Conservation (phyloP, 148 eudicot genomes). For the Amaranthus hypochondriacus region DNA sequence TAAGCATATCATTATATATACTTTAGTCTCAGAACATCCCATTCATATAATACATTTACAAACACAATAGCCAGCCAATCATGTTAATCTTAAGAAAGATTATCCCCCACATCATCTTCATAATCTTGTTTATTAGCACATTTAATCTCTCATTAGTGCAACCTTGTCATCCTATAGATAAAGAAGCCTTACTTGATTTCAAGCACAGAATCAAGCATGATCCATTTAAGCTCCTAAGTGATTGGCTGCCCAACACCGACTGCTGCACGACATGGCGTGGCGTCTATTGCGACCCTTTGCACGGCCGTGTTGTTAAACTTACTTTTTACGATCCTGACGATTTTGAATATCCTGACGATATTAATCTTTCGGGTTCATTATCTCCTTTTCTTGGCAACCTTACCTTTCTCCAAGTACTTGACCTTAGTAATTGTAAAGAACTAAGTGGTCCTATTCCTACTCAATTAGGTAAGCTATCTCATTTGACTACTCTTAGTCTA, state of each 20-base stretch:
- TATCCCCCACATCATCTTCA: too few relatives aligned
- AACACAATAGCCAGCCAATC: too few relatives aligned
- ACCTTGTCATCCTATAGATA: too few relatives aligned
- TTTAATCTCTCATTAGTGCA: too few relatives aligned
- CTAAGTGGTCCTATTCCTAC: slow-evolving; percentile 54
- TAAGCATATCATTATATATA: too few relatives aligned
- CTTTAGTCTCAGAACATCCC: too few relatives aligned
- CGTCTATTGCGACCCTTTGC: slow-evolving; percentile 42
- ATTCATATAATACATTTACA: too few relatives aligned
- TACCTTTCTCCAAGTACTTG: slow-evolving; percentile 38
- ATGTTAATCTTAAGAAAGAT: too few relatives aligned
- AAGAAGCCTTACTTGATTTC: slow-evolving; percentile 4
- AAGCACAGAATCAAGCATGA: slow-evolving; percentile 48
- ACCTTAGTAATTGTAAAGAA: slow-evolving; percentile 43
- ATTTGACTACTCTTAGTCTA: slow-evolving; percentile 38
- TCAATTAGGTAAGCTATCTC: slow-evolving; percentile 46
- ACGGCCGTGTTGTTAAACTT: slow-evolving; percentile 47
- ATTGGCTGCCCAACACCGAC: slow-evolving; percentile 53
- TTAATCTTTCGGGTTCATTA: slow-evolving; percentile 49
- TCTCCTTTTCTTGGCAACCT: slow-evolving; percentile 64
- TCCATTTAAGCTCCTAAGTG: slow-evolving; percentile 29
- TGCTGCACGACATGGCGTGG: slow-evolving; percentile 70
- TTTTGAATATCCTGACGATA: slow-evolving; percentile 21
- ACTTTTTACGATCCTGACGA: slow-evolving; percentile 38
- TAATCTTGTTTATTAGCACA: too few relatives aligned